A percentile compares a stretch with the other conserved stretches of the same genome.
phyloP scores from a whole-genome alignment of 306 rosid species.

The Crataegus laevigata region DNA sequence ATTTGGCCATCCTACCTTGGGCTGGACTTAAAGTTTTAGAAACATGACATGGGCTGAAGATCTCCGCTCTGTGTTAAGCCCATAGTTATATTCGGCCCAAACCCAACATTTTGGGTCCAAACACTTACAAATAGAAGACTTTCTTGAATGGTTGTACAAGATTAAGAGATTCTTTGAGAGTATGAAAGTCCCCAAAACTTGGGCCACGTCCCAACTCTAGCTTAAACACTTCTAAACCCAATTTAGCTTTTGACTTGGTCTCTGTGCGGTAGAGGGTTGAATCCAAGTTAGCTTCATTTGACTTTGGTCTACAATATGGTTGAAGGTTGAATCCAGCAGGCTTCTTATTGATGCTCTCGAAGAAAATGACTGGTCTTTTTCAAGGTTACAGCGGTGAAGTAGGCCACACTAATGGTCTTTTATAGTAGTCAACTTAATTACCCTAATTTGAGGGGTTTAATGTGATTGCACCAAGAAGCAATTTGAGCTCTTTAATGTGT shows the following conservation, averaged over 20 bases:
- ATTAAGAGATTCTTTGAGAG: not conserved
- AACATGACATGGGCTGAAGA: no score
- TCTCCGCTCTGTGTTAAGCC: no score
- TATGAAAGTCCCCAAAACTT: not conserved
- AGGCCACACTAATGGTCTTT: not conserved
- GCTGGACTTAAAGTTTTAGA: no score
- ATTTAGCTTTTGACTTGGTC: not conserved
- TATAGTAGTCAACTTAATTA: conserved; percentile 31
- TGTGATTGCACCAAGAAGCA: not conserved
- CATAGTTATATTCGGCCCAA: no score
- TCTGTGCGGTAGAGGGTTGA: not conserved
- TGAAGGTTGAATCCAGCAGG: not conserved
- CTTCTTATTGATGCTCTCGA: not conserved
- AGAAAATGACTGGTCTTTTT: not conserved
- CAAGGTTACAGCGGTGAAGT: not conserved
- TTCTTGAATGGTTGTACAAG: not conserved
- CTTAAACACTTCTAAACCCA: not conserved
- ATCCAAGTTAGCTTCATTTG: not conserved
- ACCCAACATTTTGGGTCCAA: no score
- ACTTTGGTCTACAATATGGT: not conserved
- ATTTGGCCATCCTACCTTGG: no score
- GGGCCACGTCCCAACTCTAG: not conserved
- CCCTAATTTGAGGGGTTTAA: conserved; percentile 22
- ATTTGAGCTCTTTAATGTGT: not conserved
- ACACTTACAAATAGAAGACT: no score